A percentile compares a stretch with the other conserved stretches of the same genome.
phyloP scores from a whole-genome alignment of 1,139 yeast genomes.

The Suhomyces ambrosiae region DNA sequence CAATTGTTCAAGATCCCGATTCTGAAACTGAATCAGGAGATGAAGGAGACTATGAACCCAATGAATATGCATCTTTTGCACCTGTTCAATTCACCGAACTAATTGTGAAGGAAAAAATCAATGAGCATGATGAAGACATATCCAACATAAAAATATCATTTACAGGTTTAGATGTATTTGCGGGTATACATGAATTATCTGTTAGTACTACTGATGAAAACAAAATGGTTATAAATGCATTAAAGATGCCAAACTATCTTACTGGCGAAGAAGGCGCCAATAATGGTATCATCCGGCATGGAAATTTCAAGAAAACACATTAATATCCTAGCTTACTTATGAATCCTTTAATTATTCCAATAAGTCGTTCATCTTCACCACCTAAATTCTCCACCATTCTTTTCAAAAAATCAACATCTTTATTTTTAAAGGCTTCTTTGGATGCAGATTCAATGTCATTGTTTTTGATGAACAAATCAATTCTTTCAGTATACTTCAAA shows the following conservation, averaged over 20 bases:
- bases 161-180: slow-evolving; percentile 77
- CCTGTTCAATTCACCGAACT: slow-evolving; percentile 59
- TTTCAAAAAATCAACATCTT: slow-evolving; percentile 49
- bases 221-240: slow-evolving; percentile 52
- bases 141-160: slow-evolving; percentile 50
- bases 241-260: slow-evolving; percentile 68
- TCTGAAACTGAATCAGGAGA: slow-evolving; percentile 23
- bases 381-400: slow-evolving; percentile 29
- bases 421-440: slow-evolving; percentile 58
- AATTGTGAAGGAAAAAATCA: slow-evolving; percentile 32
- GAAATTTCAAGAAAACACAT: slow-evolving; percentile 29
- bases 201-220: slow-evolving; percentile 30
- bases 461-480: slow-evolving; percentile 53
- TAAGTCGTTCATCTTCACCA: slow-evolving; percentile 25
- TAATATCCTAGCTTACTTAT: slow-evolving; percentile 36
- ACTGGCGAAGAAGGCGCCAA: slow-evolving; percentile 72
- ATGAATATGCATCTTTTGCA: slow-evolving; percentile 50
- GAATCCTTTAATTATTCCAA: slow-evolving; percentile 27
- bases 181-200: slow-evolving; percentile 77
- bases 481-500: slow-evolving; percentile 41
- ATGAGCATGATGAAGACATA: slow-evolving; percentile 15
- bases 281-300: slow-evolving; percentile 51
- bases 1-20: slow-evolving; percentile 7
- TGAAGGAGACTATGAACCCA: slow-evolving; percentile 24
- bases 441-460: slow-evolving; percentile 60